Percentiles rank a stretch among this genome's conserved stretches.
These are phyloP conservation scores for Myxozyma kluyveri DNA, from an alignment of 805 yeast species.

Conservation along the genomic window DNA sequence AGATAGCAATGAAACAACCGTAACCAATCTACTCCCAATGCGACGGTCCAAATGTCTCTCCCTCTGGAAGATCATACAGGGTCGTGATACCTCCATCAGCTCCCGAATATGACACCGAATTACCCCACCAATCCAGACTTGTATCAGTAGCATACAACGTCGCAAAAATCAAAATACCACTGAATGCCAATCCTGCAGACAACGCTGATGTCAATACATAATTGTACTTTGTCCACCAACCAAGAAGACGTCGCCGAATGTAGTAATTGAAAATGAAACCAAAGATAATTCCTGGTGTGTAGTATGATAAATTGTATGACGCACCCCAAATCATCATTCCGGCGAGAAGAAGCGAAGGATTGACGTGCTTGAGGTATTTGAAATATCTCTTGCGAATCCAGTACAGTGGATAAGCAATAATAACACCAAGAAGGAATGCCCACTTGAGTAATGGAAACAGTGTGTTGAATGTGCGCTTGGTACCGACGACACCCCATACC, in stretches of 20 bases:
- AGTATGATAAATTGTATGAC: slow-evolving; percentile 31
- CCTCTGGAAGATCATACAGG: slow-evolving; percentile 11
- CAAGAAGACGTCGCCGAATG: slow-evolving; percentile 52
- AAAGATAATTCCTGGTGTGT: slow-evolving; percentile 42
- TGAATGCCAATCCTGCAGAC: slow-evolving; percentile 63
- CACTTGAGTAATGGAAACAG: slow-evolving; percentile 28
- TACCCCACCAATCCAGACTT: slow-evolving; percentile 59
- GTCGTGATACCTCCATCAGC: slow-evolving; percentile 25
- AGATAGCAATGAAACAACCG: no score
- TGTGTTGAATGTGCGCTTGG: slow-evolving; percentile 43
- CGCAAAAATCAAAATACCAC: slow-evolving; percentile 57
- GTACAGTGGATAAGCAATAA: no score
- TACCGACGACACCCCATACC: slow-evolving; percentile 61
- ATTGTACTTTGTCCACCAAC: slow-evolving; percentile 77
- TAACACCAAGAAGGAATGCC: slow-evolving; percentile 29
- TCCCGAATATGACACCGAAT: slow-evolving; percentile 33
- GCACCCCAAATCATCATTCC: slow-evolving; percentile 25
- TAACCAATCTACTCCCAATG: no score
- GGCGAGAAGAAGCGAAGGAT: slow-evolving; percentile 29
- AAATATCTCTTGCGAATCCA: slow-evolving; percentile 11
- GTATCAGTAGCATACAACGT: slow-evolving; percentile 44
- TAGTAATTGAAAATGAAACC: slow-evolving; percentile 58
- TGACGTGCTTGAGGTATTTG: slow-evolving; percentile 18
- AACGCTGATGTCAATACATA: slow-evolving; percentile 64
- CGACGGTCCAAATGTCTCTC: slow-evolving; percentile 25